These are phyloP conservation scores for Xylaria longipes DNA, from an alignment of 495 filamentous ascomycete genomes.

Conservation along the genomic window DNA sequence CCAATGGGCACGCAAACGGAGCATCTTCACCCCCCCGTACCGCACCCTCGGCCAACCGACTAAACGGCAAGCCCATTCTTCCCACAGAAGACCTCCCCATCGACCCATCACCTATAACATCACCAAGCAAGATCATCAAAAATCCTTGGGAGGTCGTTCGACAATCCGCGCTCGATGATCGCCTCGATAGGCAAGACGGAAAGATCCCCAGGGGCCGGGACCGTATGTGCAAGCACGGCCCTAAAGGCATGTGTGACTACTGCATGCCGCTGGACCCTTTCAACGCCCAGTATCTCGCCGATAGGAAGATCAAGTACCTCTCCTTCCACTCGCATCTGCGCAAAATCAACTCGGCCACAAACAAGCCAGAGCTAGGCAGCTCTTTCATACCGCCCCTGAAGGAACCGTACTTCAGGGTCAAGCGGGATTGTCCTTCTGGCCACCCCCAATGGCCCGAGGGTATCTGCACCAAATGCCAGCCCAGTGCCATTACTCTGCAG, in stretches of 20 bases:
- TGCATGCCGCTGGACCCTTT: conserved; percentile 99
- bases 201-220: conserved; percentile 85
- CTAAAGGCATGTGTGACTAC: conserved; percentile 99
- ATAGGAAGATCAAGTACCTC: conserved; percentile 98
- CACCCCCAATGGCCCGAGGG: conserved; percentile 94
- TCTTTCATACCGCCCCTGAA: conserved; percentile 96
- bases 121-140: conserved; percentile 69
- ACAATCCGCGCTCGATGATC: conserved; percentile 85
- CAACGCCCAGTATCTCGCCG: conserved; percentile 80
- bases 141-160: conserved; percentile 93
- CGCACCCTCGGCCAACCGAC: conserved; percentile 58
- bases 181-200: conserved; percentile 86
- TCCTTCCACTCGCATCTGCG: conserved; percentile 95
- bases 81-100: conserved; percentile 71
- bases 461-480: conserved; percentile 99
- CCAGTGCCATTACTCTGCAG: conserved; percentile 94
- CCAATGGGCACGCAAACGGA: conserved; percentile 41
- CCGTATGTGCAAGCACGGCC: conserved; percentile 94
- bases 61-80: conserved; percentile 81
- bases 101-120: conserved; percentile 61
- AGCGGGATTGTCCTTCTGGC: conserved; percentile 86
- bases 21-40: conserved; percentile 46
- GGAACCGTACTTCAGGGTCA: conserved; percentile 93
- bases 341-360: conserved; percentile 94
- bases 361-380: conserved; percentile 87